Conservation (phyloP, 2,329 filamentous ascomycete species). For the Ophiostoma sp. region DNA sequence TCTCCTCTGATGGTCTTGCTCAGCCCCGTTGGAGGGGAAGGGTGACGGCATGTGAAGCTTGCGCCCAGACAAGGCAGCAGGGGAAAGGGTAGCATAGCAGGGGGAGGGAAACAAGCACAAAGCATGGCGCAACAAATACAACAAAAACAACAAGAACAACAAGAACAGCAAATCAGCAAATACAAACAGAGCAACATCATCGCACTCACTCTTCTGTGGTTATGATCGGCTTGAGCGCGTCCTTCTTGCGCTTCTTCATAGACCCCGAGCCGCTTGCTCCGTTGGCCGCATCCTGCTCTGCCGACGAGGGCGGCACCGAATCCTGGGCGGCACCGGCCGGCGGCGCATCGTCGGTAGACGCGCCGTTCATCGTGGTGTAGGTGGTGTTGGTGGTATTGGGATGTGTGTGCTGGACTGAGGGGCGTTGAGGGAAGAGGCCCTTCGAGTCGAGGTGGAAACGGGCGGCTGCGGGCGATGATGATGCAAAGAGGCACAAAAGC, state of each 20-base stretch:
- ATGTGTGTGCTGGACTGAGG: background rate
- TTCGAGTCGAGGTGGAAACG: conserved; percentile 4
- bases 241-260: conserved; percentile 69
- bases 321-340: conserved; percentile 15
- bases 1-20: background rate
- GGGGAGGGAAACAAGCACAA: background rate
- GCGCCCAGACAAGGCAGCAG: conserved; percentile 14
- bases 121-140: conserved; percentile 32
- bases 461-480: background rate
- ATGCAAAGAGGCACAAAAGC: background rate
- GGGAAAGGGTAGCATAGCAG: background rate
- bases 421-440: background rate
- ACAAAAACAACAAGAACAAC: background rate
- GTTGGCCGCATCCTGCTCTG: conserved; percentile 13
- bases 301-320: conserved; percentile 19
- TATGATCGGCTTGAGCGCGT: conserved; percentile 68
- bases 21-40: conserved; percentile 4
- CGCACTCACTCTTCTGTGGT: conserved; percentile 54
- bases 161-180: conserved; percentile 32
- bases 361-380: conserved; percentile 27
- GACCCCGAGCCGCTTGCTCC: conserved; percentile 19
- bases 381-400: background rate
- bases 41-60: background rate
- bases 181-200: conserved; percentile 23
- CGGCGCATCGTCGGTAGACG: conserved; percentile 20